Evolutionary conservation across 2,329 filamentous ascomycete genomes (phyloP).

Genomic region (Acrocalymma vagum): DNA sequence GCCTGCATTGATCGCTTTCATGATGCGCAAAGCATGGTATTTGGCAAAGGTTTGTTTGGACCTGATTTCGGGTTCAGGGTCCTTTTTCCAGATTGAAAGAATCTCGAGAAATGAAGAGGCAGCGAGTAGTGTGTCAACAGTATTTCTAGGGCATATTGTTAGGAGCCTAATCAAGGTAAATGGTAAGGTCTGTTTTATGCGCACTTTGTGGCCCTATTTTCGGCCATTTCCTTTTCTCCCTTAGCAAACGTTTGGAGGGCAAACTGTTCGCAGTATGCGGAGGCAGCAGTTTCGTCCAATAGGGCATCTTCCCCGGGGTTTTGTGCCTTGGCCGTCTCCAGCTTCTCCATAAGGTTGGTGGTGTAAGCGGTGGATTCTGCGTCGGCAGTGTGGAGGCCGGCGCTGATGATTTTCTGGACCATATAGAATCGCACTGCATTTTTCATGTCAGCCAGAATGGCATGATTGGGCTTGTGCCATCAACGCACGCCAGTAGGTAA

Average conservation of each 20-base stretch:
- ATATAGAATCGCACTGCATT: constrained; percentile 68
- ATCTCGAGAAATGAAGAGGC: constrained; percentile 92
- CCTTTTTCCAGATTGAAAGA: constrained; percentile 79
- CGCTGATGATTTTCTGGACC: constrained; percentile 87
- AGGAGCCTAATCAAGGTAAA: constrained; percentile 5
- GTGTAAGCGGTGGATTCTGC: constrained; percentile 84
- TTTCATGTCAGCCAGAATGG: constrained; percentile 24
- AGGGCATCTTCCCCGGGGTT: constrained; percentile 83
- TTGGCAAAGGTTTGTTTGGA: constrained; percentile 97
- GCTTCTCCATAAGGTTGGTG: constrained; percentile 84
- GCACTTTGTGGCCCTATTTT: constrained; percentile 83
- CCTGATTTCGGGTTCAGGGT: constrained; percentile 75
- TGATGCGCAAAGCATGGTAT: constrained; percentile 90
- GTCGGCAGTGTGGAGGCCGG: constrained; percentile 79
- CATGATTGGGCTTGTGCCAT: background rate
- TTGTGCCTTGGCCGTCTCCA: constrained; percentile 81
- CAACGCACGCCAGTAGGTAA: constrained; percentile 91
- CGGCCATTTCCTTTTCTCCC: constrained; percentile 81
- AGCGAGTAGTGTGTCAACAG: constrained; percentile 91
- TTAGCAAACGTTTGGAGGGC: constrained; percentile 86
- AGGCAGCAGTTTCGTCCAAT: constrained; percentile 82
- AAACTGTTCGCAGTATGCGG: constrained; percentile 95
- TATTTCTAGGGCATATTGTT: constrained; percentile 68
- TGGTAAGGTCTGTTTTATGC: constrained; percentile 13
- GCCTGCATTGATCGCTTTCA: constrained; percentile 88